Conservation (phyloP, 192 early-diverging fungal genomes). For the Coemansia sp. region DNA sequence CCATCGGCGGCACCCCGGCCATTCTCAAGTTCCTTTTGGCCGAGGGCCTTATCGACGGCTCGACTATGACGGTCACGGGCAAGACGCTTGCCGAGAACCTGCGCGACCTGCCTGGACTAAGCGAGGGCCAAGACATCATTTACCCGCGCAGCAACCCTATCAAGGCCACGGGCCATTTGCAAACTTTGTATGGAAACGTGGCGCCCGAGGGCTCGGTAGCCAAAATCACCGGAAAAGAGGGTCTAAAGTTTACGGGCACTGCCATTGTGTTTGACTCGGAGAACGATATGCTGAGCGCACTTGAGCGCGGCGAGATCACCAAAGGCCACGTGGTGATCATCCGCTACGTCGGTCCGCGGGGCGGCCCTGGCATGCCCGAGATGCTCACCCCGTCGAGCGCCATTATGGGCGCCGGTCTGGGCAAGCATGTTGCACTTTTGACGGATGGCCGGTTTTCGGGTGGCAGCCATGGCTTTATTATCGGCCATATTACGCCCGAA, state of each 20-base stretch:
- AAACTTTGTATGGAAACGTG: conserved; percentile 91
- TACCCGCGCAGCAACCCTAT: conserved; percentile 79
- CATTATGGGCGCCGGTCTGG: conserved; percentile 99
- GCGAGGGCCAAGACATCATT: conserved; percentile 82
- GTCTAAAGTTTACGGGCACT: conserved; percentile 80
- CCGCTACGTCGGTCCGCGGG: conserved; percentile 97
- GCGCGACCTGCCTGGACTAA: conserved; percentile 68
- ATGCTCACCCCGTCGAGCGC: conserved; percentile 98
- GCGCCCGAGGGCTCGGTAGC: conserved; percentile 96
- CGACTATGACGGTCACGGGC: conserved; percentile 93
- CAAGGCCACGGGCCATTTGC: conserved; percentile 92
- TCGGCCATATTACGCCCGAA: conserved; percentile 98
- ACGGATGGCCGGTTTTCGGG: conserved; percentile 99
- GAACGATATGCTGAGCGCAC: conserved; percentile 83
- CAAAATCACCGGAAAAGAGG: conserved; percentile 99
- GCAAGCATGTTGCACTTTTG: conserved; percentile 93
- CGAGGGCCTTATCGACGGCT: conserved; percentile 83
- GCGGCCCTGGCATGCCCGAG: conserved; percentile 99
- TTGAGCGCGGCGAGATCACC: conserved; percentile 83
- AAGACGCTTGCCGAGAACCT: conserved; percentile 96
- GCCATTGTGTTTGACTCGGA: conserved; percentile 94
- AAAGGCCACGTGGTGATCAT: conserved; percentile 94
- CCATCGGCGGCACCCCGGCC: conserved; percentile 90
- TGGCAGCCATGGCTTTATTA: conserved; percentile 97
- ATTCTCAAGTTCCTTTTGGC: conserved; percentile 91